A percentile compares a stretch with the other conserved stretches of the same genome.
Conservation (phyloP, 495 filamentous ascomycete genomes). For the Terfezia boudieri region DNA sequence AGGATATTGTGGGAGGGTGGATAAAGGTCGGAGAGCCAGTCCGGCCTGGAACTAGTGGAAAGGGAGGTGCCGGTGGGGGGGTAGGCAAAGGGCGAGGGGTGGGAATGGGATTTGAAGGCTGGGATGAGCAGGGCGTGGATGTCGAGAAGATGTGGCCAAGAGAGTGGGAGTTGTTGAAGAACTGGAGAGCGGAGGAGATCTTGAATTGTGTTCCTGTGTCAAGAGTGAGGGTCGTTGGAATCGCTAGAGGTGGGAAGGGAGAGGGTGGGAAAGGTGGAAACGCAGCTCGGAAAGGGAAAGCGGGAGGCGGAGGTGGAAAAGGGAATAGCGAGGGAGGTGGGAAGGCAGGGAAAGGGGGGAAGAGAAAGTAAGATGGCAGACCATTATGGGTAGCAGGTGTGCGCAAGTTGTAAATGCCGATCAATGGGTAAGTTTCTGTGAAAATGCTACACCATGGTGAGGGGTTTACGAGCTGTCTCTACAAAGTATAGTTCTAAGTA, state of each 20-base stretch:
- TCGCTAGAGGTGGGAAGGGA: slow-evolving; percentile 21
- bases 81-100: slow-evolving; percentile 53
- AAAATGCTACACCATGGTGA: no score
- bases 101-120: slow-evolving; percentile 63
- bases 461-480: no score
- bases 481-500: no score
- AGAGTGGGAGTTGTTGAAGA: slow-evolving; percentile 49
- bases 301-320: slow-evolving; percentile 23
- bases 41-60: slow-evolving; percentile 22
- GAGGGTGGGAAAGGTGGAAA: slow-evolving; percentile 27
- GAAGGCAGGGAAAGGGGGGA: neutral
- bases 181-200: neutral
- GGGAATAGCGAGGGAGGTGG: slow-evolving; percentile 2
- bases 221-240: slow-evolving; percentile 60
- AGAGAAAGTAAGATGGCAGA: neutral
- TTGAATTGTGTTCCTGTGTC: slow-evolving; percentile 53
- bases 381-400: no score
- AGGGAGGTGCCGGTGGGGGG: slow-evolving; percentile 31
- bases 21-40: slow-evolving; percentile 5
- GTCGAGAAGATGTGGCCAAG: slow-evolving; percentile 29
- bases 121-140: slow-evolving; percentile 59
- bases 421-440: no score
- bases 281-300: slow-evolving; percentile 24
- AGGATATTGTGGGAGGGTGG: slow-evolving; percentile 35
- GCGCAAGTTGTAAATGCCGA: no score